Evolutionary conservation across 1,284 basidiomycete genomes (phyloP).

Genomic region (Earliella scabrosa): DNA sequence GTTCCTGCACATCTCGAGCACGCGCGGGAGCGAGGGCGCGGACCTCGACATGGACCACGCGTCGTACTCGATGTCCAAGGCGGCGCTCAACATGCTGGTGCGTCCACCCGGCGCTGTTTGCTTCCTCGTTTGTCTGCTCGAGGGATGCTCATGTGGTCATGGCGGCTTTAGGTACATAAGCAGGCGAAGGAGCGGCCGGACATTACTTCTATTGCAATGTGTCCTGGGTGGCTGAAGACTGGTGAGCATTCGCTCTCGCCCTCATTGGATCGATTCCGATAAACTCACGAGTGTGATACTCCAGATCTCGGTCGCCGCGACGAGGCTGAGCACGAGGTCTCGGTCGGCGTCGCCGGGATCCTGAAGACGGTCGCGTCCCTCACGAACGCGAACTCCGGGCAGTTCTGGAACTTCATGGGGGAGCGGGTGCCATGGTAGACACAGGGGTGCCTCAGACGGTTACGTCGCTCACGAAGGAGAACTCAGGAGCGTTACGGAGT

Average conservation of each 20-base stretch:
- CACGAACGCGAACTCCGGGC: background rate
- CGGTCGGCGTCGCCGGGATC: background rate
- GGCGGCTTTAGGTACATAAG: background rate
- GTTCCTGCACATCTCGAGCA: background rate
- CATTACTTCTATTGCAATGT: background rate
- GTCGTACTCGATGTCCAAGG: background rate
- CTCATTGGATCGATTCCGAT: too few species aligned
- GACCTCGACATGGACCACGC: background rate
- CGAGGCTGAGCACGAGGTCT: background rate
- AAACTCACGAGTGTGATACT: background rate
- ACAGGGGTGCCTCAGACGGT: too few species aligned
- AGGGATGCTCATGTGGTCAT: background rate
- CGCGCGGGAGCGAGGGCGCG: background rate
- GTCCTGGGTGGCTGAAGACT: background rate
- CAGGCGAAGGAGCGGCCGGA: background rate
- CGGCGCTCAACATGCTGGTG: too few species aligned
- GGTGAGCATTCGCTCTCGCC: background rate
- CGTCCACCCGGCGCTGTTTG: background rate
- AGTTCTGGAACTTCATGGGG: background rate
- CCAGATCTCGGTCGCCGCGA: background rate
- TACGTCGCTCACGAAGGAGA: too few species aligned
- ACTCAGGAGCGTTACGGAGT: too few species aligned
- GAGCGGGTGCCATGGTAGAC: background rate
- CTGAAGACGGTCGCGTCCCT: background rate
- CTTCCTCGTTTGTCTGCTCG: background rate